Conservation (phyloP, 495 filamentous ascomycete genomes). For the Entonaema liquescens region DNA sequence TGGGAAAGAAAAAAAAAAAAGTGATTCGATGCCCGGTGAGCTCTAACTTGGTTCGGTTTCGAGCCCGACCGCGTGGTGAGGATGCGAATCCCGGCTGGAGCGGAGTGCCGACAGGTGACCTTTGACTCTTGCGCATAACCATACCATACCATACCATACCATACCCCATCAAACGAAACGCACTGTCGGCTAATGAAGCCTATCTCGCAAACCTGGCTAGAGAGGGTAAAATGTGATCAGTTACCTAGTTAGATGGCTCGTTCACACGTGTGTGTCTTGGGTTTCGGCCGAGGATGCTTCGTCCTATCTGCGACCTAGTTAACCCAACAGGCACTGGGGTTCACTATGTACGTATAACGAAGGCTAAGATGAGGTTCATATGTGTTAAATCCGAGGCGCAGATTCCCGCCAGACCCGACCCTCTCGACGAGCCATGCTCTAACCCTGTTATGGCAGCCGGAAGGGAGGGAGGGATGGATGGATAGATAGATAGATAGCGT, state of each 20-base stretch:
- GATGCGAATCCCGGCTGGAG: background rate
- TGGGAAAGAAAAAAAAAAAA: background rate
- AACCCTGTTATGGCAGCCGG: background rate
- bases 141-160: no score
- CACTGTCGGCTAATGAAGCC: background rate
- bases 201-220: background rate
- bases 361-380: no score
- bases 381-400: background rate
- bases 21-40: background rate
- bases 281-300: background rate
- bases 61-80: background rate
- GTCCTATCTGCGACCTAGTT: background rate
- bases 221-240: background rate
- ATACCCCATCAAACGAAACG: background rate
- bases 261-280: background rate
- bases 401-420: background rate
- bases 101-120: background rate
- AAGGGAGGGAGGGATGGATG: background rate
- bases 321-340: no score
- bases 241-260: background rate
- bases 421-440: no score
- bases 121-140: background rate
- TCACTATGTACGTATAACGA: no score
- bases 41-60: background rate
- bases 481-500: background rate